Conservation (phyloP, 1,284 basidiomycete species). For the Marasmius oreades region DNA sequence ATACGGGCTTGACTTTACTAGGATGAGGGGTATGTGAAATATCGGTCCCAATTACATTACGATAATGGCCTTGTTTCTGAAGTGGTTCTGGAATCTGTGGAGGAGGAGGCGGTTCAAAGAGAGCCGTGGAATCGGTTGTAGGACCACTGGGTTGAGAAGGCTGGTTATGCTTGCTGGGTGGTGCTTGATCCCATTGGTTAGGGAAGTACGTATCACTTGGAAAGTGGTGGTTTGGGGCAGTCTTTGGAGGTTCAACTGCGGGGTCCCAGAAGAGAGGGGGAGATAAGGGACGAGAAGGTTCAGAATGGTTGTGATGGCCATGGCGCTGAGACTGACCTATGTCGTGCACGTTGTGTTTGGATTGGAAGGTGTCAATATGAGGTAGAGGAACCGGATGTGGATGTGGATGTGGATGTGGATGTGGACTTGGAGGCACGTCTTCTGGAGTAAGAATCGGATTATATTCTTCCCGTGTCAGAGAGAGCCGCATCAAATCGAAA, state of each 20-base stretch:
- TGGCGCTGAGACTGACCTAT: slow-evolving; percentile 8
- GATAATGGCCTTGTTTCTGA: slow-evolving; percentile 59
- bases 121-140: slow-evolving; percentile 35
- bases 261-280: slow-evolving; percentile 70
- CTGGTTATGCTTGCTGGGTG: slow-evolving; percentile 34
- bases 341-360: neutral
- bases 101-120: slow-evolving; percentile 60
- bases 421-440: slow-evolving; percentile 43
- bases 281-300: slow-evolving; percentile 45
- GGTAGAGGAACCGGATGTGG: slow-evolving; percentile 36
- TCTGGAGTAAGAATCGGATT: slow-evolving; percentile 58
- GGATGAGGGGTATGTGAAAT: slow-evolving; percentile 62
- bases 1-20: slow-evolving; percentile 74
- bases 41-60: slow-evolving; percentile 48
- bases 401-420: slow-evolving; percentile 34
- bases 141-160: slow-evolving; percentile 23
- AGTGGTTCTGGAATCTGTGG: slow-evolving; percentile 58
- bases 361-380: slow-evolving; percentile 6
- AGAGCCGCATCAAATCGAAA: slow-evolving; percentile 77
- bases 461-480: slow-evolving; percentile 39
- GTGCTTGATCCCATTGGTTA: slow-evolving; percentile 68
- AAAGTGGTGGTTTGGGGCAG: slow-evolving; percentile 48
- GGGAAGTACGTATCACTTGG: slow-evolving; percentile 68
- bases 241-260: slow-evolving; percentile 65
- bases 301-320: slow-evolving; percentile 16